Evolutionary conservation across 228 moss, liverwort and hornwort species (phyloP).

Genomic region (Sphagnum magellanicum): DNA sequence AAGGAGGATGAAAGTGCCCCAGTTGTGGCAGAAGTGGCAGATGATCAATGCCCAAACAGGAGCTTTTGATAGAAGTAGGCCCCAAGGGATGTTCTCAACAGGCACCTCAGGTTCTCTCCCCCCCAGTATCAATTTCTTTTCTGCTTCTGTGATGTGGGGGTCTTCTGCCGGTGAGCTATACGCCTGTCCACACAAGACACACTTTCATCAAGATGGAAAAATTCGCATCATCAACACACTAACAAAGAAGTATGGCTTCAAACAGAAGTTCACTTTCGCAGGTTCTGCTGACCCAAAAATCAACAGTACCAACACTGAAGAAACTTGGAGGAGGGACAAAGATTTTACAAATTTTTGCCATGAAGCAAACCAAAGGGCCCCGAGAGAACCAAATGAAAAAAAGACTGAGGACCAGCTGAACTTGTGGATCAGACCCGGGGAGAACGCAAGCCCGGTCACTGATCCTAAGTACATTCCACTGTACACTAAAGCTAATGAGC

Average conservation of each 20-base stretch:
- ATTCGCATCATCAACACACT: too few relatives aligned
- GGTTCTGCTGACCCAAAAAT: too few relatives aligned
- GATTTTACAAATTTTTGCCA: constrained; percentile 71
- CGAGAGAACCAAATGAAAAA: constrained; percentile 84
- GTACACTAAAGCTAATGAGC: constrained; percentile 87
- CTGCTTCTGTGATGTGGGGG: constrained; percentile 54
- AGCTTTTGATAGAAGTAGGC: constrained; percentile 73
- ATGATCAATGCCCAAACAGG: constrained; percentile 96
- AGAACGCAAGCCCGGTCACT: constrained; percentile 82
- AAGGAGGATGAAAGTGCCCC: constrained; percentile 95
- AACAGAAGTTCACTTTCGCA: too few relatives aligned
- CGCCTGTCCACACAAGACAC: constrained; percentile 32
- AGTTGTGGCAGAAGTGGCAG: constrained; percentile 96
- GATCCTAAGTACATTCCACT: constrained; percentile 99
- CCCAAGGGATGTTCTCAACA: constrained; percentile 73
- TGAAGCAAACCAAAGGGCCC: constrained; percentile 70
- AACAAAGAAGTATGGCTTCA: too few relatives aligned
- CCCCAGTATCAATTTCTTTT: constrained; percentile 62
- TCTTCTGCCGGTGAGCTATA: constrained; percentile 78
- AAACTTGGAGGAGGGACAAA: background rate
- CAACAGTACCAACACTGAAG: background rate
- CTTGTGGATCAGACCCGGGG: constrained; percentile 75
- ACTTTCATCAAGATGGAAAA: too few relatives aligned
- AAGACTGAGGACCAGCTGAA: constrained; percentile 94
- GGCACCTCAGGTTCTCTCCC: constrained; percentile 58